Evolutionary conservation across 345 rosid species (phyloP).

Genomic region (Mallotus nudiflorus): DNA sequence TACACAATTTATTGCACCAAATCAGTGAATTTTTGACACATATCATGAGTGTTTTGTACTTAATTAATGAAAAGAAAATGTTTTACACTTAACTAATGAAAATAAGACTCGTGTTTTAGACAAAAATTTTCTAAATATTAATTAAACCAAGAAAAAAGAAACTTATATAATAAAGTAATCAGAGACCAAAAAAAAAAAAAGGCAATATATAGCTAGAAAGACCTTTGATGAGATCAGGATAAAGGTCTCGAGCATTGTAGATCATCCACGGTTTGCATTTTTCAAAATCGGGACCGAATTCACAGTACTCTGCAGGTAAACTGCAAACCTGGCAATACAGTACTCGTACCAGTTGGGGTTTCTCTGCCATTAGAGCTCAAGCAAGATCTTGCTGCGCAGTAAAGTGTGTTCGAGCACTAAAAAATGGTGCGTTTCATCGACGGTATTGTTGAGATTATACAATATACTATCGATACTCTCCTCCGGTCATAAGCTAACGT

Average conservation of each 20-base stretch:
- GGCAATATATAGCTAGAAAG: neutral
- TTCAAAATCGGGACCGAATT: conserved; percentile 86
- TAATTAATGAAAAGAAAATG: too few relatives aligned
- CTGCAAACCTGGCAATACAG: conserved; percentile 80
- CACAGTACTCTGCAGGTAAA: conserved; percentile 94
- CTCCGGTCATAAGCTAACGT: too few relatives aligned
- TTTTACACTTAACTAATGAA: too few relatives aligned
- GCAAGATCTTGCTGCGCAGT: neutral
- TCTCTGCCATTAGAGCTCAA: conserved; percentile 51
- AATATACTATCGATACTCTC: too few relatives aligned
- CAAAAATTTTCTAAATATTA: too few relatives aligned
- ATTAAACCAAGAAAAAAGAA: neutral
- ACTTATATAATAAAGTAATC: neutral
- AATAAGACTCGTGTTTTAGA: too few relatives aligned
- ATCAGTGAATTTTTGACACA: too few relatives aligned
- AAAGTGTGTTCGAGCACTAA: neutral
- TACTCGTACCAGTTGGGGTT: conserved; percentile 64
- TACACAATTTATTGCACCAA: too few relatives aligned
- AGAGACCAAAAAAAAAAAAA: neutral
- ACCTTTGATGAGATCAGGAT: conserved; percentile 71
- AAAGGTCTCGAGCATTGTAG: conserved; percentile 74
- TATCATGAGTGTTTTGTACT: too few relatives aligned
- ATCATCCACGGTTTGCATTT: conserved; percentile 95
- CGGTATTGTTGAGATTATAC: neutral
- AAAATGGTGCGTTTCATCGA: conserved; percentile 4